Conservation (phyloP, 192 early-diverging fungal species). For the Piromyces finnis region DNA sequence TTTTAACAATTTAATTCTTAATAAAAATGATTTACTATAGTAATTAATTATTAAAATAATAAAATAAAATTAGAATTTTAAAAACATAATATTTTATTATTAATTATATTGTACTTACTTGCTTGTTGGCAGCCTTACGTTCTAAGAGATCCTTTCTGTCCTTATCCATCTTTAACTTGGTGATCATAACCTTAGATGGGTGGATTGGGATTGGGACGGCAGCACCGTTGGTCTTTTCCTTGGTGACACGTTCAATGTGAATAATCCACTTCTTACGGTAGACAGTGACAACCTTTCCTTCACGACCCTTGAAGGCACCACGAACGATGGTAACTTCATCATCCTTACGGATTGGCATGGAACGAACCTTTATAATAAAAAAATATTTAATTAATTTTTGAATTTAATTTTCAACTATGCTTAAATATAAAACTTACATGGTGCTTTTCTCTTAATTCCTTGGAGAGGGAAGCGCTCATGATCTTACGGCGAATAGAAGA, state of each 20-base stretch:
- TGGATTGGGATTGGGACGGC: slow-evolving; percentile 82
- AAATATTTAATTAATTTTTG: no score
- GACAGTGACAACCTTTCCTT: slow-evolving; percentile 88
- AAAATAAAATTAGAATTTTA: no score
- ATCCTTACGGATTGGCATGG: slow-evolving; percentile 91
- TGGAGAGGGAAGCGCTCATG: slow-evolving; percentile 89
- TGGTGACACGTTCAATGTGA: slow-evolving; percentile 89
- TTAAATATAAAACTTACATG: slow-evolving; percentile 50
- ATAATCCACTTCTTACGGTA: slow-evolving; percentile 99
- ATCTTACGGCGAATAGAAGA: slow-evolving; percentile 86
- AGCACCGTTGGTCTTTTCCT: slow-evolving; percentile 95
- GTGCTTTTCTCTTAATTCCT: slow-evolving; percentile 97
- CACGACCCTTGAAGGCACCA: slow-evolving; percentile 89
- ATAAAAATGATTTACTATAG: background rate
- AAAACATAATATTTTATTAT: no score
- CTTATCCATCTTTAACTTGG: slow-evolving; percentile 87
- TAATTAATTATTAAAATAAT: background rate
- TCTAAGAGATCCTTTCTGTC: slow-evolving; percentile 79
- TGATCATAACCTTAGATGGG: slow-evolving; percentile 98
- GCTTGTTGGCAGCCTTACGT: slow-evolving; percentile 44
- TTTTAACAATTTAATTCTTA: background rate
- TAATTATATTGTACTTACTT: background rate
- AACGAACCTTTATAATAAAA: slow-evolving; percentile 59
- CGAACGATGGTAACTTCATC: slow-evolving; percentile 94
- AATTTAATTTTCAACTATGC: no score